Conservation (phyloP, 495 filamentous ascomycete species). For the Xylaria curta region DNA sequence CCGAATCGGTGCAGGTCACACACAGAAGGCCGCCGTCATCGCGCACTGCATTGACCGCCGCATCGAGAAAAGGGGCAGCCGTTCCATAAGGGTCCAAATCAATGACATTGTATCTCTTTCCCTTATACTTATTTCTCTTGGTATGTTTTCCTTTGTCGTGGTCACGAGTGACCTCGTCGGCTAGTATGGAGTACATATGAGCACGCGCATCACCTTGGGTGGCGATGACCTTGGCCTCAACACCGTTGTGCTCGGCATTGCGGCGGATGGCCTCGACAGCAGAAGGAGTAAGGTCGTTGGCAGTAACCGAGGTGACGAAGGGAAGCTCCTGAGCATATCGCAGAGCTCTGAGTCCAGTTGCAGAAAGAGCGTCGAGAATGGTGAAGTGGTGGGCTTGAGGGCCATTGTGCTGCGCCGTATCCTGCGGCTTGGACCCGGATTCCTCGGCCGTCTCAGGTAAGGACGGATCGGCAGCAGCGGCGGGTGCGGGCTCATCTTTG, state of each 20-base stretch:
- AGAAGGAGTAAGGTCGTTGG: slow-evolving; percentile 81
- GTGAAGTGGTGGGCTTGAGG: slow-evolving; percentile 59
- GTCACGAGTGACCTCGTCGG: slow-evolving; percentile 41
- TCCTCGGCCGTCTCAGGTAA: slow-evolving; percentile 21
- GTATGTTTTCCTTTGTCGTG: slow-evolving; percentile 37
- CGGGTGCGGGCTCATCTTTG: slow-evolving; percentile 3
- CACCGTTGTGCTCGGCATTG: slow-evolving; percentile 82
- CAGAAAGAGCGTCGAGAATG: slow-evolving; percentile 93
- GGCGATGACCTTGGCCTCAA: slow-evolving; percentile 70
- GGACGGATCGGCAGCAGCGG: slow-evolving; percentile 9
- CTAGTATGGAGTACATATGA: slow-evolving; percentile 83
- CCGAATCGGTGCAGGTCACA: slow-evolving; percentile 95
- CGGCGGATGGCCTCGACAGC: slow-evolving; percentile 81
- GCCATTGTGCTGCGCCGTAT: slow-evolving; percentile 25
- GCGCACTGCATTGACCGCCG: slow-evolving; percentile 80
- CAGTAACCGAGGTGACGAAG: slow-evolving; percentile 77
- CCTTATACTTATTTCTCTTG: slow-evolving; percentile 35
- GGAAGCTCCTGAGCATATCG: slow-evolving; percentile 93
- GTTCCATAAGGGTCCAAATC: slow-evolving; percentile 97
- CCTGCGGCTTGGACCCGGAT: slow-evolving; percentile 32
- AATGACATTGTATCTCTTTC: slow-evolving; percentile 82
- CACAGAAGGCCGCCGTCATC: slow-evolving; percentile 89
- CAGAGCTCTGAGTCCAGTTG: slow-evolving; percentile 89
- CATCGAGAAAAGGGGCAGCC: slow-evolving; percentile 88
- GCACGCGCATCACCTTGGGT: slow-evolving; percentile 80